phyloP scores from a whole-genome alignment of 2,329 filamentous ascomycete genomes.

The Colletotrichum horii region DNA sequence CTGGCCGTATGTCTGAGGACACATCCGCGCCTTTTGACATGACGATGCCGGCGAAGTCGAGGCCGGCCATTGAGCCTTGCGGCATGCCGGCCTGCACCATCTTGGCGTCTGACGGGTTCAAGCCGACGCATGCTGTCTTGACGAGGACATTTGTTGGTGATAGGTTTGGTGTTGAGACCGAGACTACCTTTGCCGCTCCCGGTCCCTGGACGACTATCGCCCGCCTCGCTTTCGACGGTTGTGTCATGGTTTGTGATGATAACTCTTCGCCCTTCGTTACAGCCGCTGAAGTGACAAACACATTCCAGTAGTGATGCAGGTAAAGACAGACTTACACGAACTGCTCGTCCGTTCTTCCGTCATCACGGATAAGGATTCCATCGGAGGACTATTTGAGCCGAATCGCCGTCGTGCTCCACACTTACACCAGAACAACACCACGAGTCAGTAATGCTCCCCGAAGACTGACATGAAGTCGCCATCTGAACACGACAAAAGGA shows the following conservation, averaged over 20 bases:
- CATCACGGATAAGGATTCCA: fast-evolving
- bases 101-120: constrained; percentile 43
- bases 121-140: constrained; percentile 31
- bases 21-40: constrained; percentile 28
- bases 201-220: background rate
- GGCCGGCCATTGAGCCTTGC: constrained; percentile 33
- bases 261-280: fast-evolving
- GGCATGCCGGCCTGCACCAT: constrained; percentile 29
- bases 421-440: background rate
- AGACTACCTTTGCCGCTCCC: background rate
- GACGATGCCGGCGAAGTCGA: constrained; percentile 39
- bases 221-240: background rate
- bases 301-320: background rate
- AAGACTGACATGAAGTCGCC: background rate
- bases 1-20: constrained; percentile 29
- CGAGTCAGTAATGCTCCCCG: background rate
- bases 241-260: background rate
- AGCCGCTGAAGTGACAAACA: background rate
- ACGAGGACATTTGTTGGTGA: constrained; percentile 23
- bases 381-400: fast-evolving
- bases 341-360: fast-evolving
- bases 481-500: background rate
- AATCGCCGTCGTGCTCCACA: background rate
- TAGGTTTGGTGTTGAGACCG: background rate
- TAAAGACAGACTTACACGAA: background rate